Conservation (phyloP, 2,329 filamentous ascomycete genomes). For the Talaromyces sp. region DNA sequence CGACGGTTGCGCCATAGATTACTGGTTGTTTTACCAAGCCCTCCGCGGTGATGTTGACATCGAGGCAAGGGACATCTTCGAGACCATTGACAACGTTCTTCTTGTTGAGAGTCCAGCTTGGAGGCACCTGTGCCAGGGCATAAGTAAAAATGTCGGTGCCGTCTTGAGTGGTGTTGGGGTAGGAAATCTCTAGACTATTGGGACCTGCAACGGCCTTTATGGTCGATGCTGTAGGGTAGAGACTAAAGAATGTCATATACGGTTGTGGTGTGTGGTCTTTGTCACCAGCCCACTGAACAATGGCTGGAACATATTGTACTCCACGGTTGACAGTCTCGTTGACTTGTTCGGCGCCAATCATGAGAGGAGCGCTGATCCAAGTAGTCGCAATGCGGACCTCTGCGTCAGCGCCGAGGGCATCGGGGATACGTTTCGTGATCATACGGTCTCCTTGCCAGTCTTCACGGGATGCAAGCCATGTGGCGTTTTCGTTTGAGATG, state of each 20-base stretch:
- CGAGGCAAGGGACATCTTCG: slow-evolving; percentile 42
- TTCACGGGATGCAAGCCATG: slow-evolving; percentile 32
- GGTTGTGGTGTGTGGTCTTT: slow-evolving; percentile 41
- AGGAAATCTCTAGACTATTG: slow-evolving; percentile 36
- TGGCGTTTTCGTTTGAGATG: slow-evolving; percentile 31
- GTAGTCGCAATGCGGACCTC: slow-evolving; percentile 37
- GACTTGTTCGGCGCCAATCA: slow-evolving; percentile 45
- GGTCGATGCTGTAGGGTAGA: slow-evolving; percentile 47
- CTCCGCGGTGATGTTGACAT: slow-evolving; percentile 39
- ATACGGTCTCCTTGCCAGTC: slow-evolving; percentile 37
- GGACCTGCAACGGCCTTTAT: slow-evolving; percentile 42
- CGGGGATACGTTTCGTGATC: slow-evolving; percentile 39
- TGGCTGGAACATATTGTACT: slow-evolving; percentile 47
- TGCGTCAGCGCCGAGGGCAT: slow-evolving; percentile 34
- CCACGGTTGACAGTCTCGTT: slow-evolving; percentile 41
- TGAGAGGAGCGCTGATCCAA: slow-evolving; percentile 45
- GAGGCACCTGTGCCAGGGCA: slow-evolving; percentile 41
- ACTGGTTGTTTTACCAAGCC: slow-evolving; percentile 40
- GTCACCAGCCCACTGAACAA: slow-evolving; percentile 50
- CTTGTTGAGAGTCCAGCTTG: slow-evolving; percentile 38
- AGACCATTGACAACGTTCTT: slow-evolving; percentile 35
- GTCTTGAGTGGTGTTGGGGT: slow-evolving; percentile 43
- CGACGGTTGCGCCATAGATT: slow-evolving; percentile 39
- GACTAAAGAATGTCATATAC: slow-evolving; percentile 41
- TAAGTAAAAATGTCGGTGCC: slow-evolving; percentile 44